Conservation (phyloP, 176 grass and related monocot genomes). For the Oryza rufipogon region DNA sequence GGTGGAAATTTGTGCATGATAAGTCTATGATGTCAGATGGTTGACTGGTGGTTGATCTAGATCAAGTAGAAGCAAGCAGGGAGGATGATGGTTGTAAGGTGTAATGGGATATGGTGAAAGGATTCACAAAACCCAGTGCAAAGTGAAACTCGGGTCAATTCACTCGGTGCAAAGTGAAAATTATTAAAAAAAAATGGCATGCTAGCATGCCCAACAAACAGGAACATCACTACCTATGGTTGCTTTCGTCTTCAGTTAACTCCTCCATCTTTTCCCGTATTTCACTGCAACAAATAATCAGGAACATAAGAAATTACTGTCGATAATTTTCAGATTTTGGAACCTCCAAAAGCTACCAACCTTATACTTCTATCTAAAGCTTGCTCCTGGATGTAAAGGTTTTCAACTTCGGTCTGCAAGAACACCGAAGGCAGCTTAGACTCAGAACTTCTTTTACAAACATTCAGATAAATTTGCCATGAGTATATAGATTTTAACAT, state of each 20-base stretch:
- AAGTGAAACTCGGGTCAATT: neutral
- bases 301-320: constrained; percentile 22
- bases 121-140: neutral
- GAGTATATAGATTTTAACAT: constrained; percentile 21
- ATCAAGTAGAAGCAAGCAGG: neutral
- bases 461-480: constrained; percentile 8
- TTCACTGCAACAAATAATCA: constrained; percentile 63
- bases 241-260: constrained; percentile 83
- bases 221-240: constrained; percentile 58
- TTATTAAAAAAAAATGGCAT: neutral
- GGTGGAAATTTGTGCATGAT: neutral
- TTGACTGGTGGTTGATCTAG: neutral
- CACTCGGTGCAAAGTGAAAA: neutral
- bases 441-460: neutral
- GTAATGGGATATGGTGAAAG: neutral
- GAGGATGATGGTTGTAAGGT: neutral
- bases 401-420: constrained; percentile 73
- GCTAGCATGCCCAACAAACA: constrained; percentile 24
- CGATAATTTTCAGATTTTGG: constrained; percentile 15
- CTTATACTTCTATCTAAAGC: constrained; percentile 72
- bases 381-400: constrained; percentile 69
- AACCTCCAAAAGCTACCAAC: constrained; percentile 52
- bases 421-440: constrained; percentile 38
- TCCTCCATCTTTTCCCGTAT: constrained; percentile 68
- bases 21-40: neutral